Percentiles rank a stretch among this genome's conserved stretches.
phyloP scores from a whole-genome alignment of 495 filamentous ascomycete species.

The Oleoguttula mirabilis region DNA sequence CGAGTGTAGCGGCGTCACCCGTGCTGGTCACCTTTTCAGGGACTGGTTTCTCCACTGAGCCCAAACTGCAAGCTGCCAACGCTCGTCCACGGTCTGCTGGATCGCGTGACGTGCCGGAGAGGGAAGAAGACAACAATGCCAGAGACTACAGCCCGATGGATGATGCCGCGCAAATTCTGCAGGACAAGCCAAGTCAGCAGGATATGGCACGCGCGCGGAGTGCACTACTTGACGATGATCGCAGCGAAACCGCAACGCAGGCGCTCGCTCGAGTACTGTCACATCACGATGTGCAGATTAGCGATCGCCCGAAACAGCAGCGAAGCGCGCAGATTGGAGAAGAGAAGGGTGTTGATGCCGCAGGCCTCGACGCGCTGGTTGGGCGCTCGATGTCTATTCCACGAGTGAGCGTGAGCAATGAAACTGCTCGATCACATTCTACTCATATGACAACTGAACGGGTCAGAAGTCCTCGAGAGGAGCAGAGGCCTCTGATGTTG shows the following conservation, averaged over 20 bases:
- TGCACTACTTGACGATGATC: conserved; percentile 10
- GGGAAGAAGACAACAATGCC: not conserved
- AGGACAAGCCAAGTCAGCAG: conserved; percentile 1
- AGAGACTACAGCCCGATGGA: not conserved
- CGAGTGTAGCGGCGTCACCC: conserved; percentile 11
- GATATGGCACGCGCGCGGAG: conserved; percentile 8
- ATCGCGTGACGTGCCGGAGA: not conserved
- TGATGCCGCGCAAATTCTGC: not conserved
- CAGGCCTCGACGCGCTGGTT: no score
- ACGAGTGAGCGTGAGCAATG: no score
- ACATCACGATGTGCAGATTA: conserved; percentile 5
- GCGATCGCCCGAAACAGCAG: not conserved
- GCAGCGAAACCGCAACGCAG: conserved; percentile 12
- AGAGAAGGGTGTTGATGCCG: no score
- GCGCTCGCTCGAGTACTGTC: conserved; percentile 18
- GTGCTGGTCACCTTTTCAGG: conserved; percentile 6
- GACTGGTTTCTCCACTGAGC: not conserved
- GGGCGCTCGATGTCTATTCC: no score
- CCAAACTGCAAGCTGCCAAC: not conserved
- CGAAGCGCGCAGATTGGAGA: not conserved
- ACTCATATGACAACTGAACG: no score
- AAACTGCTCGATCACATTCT: no score
- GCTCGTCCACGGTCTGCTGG: not conserved
- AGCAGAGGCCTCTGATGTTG: conserved; percentile 22
- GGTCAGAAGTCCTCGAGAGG: no score